phyloP scores from a whole-genome alignment of 805 yeast species.

The Sugiyamaella floridensis region DNA sequence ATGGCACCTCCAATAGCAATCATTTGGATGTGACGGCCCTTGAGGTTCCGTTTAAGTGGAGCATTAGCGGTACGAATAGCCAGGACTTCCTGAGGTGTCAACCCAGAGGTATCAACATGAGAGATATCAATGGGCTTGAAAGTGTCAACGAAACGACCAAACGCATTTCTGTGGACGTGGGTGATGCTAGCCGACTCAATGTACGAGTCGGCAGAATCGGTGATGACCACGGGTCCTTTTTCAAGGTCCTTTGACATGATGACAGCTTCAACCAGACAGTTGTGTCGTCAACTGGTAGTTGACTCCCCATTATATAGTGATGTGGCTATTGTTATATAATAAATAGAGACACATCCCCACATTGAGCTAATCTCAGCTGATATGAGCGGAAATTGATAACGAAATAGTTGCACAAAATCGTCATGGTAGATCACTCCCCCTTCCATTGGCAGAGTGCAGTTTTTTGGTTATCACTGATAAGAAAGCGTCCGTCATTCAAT shows the following conservation, averaged over 20 bases:
- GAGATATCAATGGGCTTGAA: slow-evolving; percentile 38
- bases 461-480: too few relatives aligned
- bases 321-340: too few relatives aligned
- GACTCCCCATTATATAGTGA: too few relatives aligned
- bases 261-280: too few relatives aligned
- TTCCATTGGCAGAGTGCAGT: too few relatives aligned
- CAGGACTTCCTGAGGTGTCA: slow-evolving; percentile 37
- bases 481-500: too few relatives aligned
- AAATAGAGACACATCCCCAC: too few relatives aligned
- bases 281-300: too few relatives aligned
- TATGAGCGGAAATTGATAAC: too few relatives aligned
- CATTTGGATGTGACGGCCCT: slow-evolving; percentile 57
- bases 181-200: background rate
- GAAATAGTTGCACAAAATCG: too few relatives aligned
- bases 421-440: too few relatives aligned
- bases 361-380: too few relatives aligned
- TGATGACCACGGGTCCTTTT: background rate
- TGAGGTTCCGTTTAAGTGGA: slow-evolving; percentile 41
- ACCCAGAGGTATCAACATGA: slow-evolving; percentile 26
- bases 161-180: background rate
- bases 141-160: slow-evolving; percentile 34
- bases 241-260: background rate
- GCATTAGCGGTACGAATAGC: slow-evolving; percentile 37
- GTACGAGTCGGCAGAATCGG: background rate
- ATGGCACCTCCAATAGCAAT: slow-evolving; percentile 68